Evolutionary conservation across 169 alveolate species (phyloP).

Genomic region (Babesia ovis): DNA sequence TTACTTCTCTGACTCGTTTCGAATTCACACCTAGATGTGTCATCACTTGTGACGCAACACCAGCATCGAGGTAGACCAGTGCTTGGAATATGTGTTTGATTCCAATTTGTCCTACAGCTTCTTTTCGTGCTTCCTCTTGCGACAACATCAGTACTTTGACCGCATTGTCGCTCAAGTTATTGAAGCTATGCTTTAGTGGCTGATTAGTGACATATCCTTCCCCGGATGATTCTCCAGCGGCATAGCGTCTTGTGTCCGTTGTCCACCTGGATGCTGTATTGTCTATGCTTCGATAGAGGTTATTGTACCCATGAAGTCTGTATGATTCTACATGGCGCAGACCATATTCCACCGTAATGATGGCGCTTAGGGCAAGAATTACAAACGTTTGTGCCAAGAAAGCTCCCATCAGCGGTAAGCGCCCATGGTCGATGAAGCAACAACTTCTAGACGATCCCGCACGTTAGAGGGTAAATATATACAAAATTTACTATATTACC

Average conservation of each 20-base stretch:
- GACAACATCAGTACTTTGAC: constrained; percentile 66
- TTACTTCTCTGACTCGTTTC: constrained; percentile 30
- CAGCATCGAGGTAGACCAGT: constrained; percentile 44
- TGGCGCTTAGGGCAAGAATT: neutral
- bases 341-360: neutral
- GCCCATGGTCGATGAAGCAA: neutral
- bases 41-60: constrained; percentile 40
- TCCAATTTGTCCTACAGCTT: constrained; percentile 23
- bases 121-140: constrained; percentile 61
- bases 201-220: neutral
- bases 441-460: neutral
- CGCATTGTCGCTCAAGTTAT: constrained; percentile 66
- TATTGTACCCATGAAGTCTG: neutral
- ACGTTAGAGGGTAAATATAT: neutral
- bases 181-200: constrained; percentile 25
- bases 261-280: constrained; percentile 1
- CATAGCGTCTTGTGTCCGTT: constrained; percentile 1
- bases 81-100: constrained; percentile 62
- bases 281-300: neutral
- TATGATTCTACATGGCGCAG: constrained; percentile 3
- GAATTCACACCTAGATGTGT: constrained; percentile 37
- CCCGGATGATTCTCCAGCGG: constrained; percentile 2
- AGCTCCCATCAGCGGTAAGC: constrained; percentile 21
- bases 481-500: neutral
- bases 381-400: constrained; percentile 4